phyloP scores from a whole-genome alignment of 2,329 filamentous ascomycete genomes.

The Cladosporium sp. region DNA sequence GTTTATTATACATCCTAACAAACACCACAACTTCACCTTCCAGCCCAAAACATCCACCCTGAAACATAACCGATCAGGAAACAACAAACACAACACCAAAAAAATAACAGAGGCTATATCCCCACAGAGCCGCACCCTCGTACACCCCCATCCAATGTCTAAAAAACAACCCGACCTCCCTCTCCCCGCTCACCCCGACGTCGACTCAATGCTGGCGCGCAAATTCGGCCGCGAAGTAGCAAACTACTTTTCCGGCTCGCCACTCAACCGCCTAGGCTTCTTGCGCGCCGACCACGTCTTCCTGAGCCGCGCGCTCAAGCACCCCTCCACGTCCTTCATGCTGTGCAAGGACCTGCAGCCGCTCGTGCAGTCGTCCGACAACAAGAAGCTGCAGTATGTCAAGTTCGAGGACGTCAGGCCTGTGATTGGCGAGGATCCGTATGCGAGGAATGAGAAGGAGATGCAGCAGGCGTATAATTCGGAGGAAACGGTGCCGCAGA shows the following conservation, averaged over 20 bases:
- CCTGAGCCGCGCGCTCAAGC: constrained; percentile 60
- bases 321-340: constrained; percentile 66
- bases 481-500: constrained; percentile 57
- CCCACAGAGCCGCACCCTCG: background rate
- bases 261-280: constrained; percentile 75
- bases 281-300: constrained; percentile 67
- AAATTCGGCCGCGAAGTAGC: constrained; percentile 75
- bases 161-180: constrained; percentile 45
- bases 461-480: constrained; percentile 71
- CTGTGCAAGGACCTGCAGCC: constrained; percentile 76
- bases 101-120: too few relatives aligned
- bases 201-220: constrained; percentile 66
- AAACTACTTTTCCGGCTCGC: constrained; percentile 78
- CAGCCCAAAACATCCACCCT: background rate
- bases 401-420: constrained; percentile 63
- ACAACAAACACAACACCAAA: too few relatives aligned
- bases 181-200: constrained; percentile 52
- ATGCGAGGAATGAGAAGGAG: constrained; percentile 66
- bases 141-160: constrained; percentile 3
- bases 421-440: constrained; percentile 68
- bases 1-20: background rate
- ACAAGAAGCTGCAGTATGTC: constrained; percentile 59
- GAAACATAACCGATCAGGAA: too few relatives aligned
- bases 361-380: constrained; percentile 40
- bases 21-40: background rate